Base-by-base conservation (phyloP, 192 early-diverging fungal species). In the Dimargaris xerosporica region DNA sequence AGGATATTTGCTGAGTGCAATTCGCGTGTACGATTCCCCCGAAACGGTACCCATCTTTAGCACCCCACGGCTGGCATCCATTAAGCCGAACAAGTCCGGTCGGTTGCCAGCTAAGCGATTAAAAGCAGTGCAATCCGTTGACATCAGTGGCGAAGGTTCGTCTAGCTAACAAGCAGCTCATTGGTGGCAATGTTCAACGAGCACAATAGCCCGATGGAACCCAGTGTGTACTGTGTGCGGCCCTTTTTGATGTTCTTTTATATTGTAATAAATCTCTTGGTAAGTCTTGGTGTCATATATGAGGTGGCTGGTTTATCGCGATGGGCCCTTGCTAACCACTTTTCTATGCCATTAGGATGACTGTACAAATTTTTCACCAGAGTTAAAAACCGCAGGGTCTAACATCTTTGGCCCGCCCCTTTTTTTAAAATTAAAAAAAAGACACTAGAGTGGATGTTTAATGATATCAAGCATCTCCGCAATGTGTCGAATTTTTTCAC, bases 401-500 rank as follows among this genome's bases (percentile, higher is more conserved):
- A 48, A 9, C 17, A 9, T 17, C 44, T 17, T 3, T 21, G 12
- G 2, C 3, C 2, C 11, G 19, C 47, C 47, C 11, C 16, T 48
- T 12, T 4, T 23, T 48, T 23, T 4, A 21, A 21, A 2, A 23
- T 5, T 3, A 23, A 23, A 48, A 23, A 17, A 5, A 12, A 12
- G 47, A 3, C 16, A 2, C 47, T 48, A 23, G 11, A 48, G 47
- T 39, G 34, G 34, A 7, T 7, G 34, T 39, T 39, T 39, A 71
- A 43, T 34, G 28, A 76, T 71, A 12, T 63, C 62, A 1, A 89
- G 71, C 80, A 89, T 89, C 31, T 85, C 68, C 26, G 79, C 70
- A 5, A 86, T 63, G 5, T 65, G 66, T 19, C 74, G 70, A 4
- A 88, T 75, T 70, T 98, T 96, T 62, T 93, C 93, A 50, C 95